Base-by-base conservation (phyloP, 805 yeast genomes). In the Jamesozyma lodderae region DNA sequence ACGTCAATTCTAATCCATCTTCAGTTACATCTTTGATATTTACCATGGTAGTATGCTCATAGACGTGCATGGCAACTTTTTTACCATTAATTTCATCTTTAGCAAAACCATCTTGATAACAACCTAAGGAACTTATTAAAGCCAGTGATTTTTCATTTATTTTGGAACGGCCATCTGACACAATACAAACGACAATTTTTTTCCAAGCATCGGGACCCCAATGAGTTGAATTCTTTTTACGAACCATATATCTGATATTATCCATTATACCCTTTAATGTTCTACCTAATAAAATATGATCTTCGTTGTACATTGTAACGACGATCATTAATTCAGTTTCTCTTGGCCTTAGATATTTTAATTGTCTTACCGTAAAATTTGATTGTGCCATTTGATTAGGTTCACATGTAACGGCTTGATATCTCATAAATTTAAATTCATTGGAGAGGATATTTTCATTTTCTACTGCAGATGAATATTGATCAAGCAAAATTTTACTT, bases 161-260 rank as follows among this genome's bases (percentile, higher is more conserved):
- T 49, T 87, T 85, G 11, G 77, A 73, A 52, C 97, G 77, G 43
- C 98, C 98, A 63, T 90, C 98, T 42, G 88, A 81, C 11, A 90
- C 88, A 22, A 90, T 75, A 48, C 85, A 76, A 15, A 92, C 92
- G 9, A 86, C 95, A 24, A 90, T 77, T 53, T 86, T 90, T 50
- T 88, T 86, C 97, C 97, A 90, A 0, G 94, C 77, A 41, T 85
- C 94, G 31, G 77, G 77, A n/a, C 97, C 97, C 98, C 98, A 90
- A 1, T 77, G 72, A 11, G 75, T 72, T 1, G 83, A 75, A 44
- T 77, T 72, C 23, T 79, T 68, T 43, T 82, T 72, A 37, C 77
- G 72, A 32, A 74, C 69, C 53, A 92, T 68, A 57, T 87, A 79
- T 45, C 76, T 70, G 46, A 90, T 81, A 58, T 92, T 90, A 41